phyloP scores from a whole-genome alignment of 1,139 yeast species.

The Taphrina flavorubra region DNA sequence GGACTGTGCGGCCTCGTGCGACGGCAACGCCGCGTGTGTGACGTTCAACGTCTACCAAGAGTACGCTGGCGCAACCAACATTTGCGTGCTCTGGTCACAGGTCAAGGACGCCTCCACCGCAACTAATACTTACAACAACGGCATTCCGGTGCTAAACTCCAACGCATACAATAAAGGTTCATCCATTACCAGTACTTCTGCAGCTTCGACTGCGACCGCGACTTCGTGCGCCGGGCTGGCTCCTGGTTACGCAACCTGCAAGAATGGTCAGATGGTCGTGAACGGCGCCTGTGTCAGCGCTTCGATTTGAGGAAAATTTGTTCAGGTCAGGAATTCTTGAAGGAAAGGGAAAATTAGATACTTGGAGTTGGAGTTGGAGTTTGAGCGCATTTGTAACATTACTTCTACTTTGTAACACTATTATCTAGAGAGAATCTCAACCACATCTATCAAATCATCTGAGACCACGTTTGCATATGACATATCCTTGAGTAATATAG shows the following conservation, averaged over 20 bases:
- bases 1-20: constrained; percentile 16
- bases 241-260: constrained; percentile 20
- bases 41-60: constrained; percentile 20
- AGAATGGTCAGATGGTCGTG: constrained; percentile 10
- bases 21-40: not conserved
- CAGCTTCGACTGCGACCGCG: constrained; percentile 6
- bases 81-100: constrained; percentile 14
- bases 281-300: constrained; percentile 14
- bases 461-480: too few species aligned
- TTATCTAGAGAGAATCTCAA: too few species aligned
- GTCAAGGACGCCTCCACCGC: constrained; percentile 2
- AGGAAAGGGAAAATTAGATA: too few species aligned
- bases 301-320: too few species aligned
- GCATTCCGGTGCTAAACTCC: constrained; percentile 5
- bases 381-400: too few species aligned
- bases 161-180: constrained; percentile 2
- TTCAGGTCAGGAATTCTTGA: too few species aligned
- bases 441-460: too few species aligned
- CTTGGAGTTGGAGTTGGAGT: too few species aligned
- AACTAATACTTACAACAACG: constrained; percentile 14
- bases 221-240: constrained; percentile 19
- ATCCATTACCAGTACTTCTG: not conserved
- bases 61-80: constrained; percentile 4
- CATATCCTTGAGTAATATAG: too few species aligned
- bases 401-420: too few species aligned